Conservation (phyloP, 1,284 basidiomycete genomes). For the Apiotrichum gamsii region DNA sequence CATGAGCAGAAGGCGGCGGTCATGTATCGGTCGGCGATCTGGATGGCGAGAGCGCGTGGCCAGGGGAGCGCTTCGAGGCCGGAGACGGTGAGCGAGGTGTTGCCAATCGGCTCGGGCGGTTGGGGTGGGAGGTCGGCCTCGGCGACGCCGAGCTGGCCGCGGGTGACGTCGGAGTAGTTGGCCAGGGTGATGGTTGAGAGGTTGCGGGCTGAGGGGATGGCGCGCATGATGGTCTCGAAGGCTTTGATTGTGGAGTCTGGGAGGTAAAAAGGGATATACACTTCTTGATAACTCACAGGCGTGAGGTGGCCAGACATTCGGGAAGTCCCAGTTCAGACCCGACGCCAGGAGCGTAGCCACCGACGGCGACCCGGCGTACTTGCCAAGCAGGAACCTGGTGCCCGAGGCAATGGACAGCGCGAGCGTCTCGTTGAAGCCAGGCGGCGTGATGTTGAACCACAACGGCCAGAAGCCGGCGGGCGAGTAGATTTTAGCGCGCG, state of each 20-base stretch:
- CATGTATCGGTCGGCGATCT: conserved; percentile 61
- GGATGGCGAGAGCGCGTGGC: conserved; percentile 56
- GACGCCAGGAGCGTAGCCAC: conserved; percentile 63
- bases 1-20: conserved; percentile 80
- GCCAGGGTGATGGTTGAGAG: conserved; percentile 8
- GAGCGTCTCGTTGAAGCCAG: conserved; percentile 55
- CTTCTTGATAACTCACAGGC: conserved; percentile 49
- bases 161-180: conserved; percentile 53
- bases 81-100: conserved; percentile 50
- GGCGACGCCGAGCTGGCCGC: conserved; percentile 64
- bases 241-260: conserved; percentile 67
- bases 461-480: conserved; percentile 74
- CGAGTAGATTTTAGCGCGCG: conserved; percentile 60
- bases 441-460: conserved; percentile 78
- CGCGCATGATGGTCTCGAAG: conserved; percentile 51
- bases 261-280: neutral
- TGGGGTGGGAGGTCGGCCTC: conserved; percentile 66
- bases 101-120: conserved; percentile 49
- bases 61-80: conserved; percentile 21
- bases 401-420: conserved; percentile 69
- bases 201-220: conserved; percentile 25
- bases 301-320: conserved; percentile 62
- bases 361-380: conserved; percentile 72
- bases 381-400: conserved; percentile 67
- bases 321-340: conserved; percentile 68